Evolutionary conservation across 768 basidiomycete species (phyloP), one percentile per base, ranked within the genome.

Genomic region (Phaeotremella skinneri): DNA sequence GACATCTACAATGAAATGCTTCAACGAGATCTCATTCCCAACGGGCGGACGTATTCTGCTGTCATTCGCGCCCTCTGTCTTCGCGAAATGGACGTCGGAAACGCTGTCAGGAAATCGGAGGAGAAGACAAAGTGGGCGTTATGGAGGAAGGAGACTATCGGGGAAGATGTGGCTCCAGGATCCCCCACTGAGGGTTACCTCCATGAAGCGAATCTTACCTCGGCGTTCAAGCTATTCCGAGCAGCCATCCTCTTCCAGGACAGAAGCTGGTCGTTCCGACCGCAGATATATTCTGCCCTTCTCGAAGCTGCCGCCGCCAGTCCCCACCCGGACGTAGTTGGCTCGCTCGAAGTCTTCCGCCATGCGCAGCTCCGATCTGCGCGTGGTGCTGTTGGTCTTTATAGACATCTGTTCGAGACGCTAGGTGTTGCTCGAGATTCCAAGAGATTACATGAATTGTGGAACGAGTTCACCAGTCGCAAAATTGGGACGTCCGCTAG

Each of bases 1-100:
- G 82, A 85, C 49, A 81, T 85, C 2, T 93, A 92, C 78, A 83
- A 89, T 62, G 80, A 84, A 49, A 84, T 93, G 81, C 78, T 91
- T 56, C 78, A 81, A 26, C 80, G 78, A 29, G 82, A 83, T 17
- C 72, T 91, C 3, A 68, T 82, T 0, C 90, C 92, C 7, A 86
- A 85, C 51, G 56, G 78, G 13, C 65, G 73, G 43, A 90, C 89
- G 0, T 91, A 89, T 73, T 69, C 79, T 27, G 72, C 76, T 32
- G 79, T 91, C 45, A 84, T 94, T 55, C 62, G 74, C 0, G 83
- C 84, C 0, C 81, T 92, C 56, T 82, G 83, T 3, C 77, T 81
- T 26, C 85, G 91, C 39, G 89, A 91, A 66, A 65, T 76, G 2
- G 89, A 91, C 67, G 81, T 90, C 1, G 76, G 81, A 34, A 70